Conservation (phyloP, 345 rosid genomes). For the Eucalyptus rudis region DNA sequence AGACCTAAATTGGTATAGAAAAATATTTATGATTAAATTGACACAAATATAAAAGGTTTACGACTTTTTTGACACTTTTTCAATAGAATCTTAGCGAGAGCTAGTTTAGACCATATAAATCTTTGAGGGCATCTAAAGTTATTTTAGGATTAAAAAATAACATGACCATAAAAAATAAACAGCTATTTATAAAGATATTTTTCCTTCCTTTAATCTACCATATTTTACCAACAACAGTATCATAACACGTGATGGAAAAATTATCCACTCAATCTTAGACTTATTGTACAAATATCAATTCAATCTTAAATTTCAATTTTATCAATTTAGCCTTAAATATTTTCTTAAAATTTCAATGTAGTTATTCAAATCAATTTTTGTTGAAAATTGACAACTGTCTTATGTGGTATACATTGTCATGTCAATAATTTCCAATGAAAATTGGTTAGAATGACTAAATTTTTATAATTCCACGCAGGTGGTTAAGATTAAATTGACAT, state of each 20-base stretch:
- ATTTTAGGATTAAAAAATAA: background rate
- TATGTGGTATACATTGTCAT: background rate
- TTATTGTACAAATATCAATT: background rate
- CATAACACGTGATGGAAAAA: background rate
- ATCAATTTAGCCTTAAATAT: background rate
- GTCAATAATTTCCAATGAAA: no score
- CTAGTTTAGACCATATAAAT: background rate
- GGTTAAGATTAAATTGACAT: background rate
- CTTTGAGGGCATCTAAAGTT: background rate
- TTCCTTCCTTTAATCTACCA: background rate
- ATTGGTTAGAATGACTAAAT: background rate
- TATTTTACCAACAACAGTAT: background rate
- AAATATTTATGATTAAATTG: no score
- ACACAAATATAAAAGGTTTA: no score
- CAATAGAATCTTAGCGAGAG: no score
- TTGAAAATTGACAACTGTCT: background rate
- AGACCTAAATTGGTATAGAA: no score
- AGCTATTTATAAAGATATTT: background rate
- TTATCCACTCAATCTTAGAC: background rate
- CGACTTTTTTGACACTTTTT: no score
- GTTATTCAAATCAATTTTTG: background rate
- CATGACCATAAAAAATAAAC: background rate
- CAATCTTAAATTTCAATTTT: background rate
- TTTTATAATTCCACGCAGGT: no score
- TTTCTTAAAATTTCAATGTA: background rate